Percentiles rank a stretch among this genome's conserved stretches.
Conservation (phyloP, 2,329 filamentous ascomycete species). For the Blastomyces gilchristii region DNA sequence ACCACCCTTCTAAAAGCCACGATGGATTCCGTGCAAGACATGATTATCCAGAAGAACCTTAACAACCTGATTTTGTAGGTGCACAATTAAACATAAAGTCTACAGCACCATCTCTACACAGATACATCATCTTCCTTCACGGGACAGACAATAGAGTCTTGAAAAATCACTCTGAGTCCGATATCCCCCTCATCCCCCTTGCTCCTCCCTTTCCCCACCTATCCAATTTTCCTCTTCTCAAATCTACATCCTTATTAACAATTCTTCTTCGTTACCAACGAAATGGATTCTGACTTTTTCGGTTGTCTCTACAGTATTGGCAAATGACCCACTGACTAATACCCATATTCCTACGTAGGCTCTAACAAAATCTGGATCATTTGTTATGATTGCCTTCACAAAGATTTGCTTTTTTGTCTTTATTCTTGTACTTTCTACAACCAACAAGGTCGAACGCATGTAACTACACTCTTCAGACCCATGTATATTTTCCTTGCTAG, state of each 20-base stretch:
- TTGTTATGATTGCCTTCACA: background rate
- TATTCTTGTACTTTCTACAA: background rate
- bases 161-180: background rate
- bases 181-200: background rate
- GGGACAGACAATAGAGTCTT: background rate
- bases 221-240: background rate
- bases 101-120: background rate
- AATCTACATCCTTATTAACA: background rate
- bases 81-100: background rate
- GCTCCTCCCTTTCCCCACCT: background rate
- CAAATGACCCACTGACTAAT: background rate
- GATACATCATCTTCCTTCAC: background rate
- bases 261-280: background rate
- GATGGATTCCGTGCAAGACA: slow-evolving; percentile 77
- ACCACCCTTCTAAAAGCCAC: slow-evolving; percentile 74
- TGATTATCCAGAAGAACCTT: slow-evolving; percentile 75
- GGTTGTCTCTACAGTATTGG: background rate
- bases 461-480: background rate
- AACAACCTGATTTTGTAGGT: slow-evolving; percentile 61
- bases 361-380: background rate
- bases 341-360: background rate
- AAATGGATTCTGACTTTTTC: slow-evolving; percentile 3
- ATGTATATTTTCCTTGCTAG: background rate
- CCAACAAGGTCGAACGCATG: background rate
- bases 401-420: background rate